phyloP scores from a whole-genome alignment of 208 protist genomes.

The Crithidia sp. region DNA sequence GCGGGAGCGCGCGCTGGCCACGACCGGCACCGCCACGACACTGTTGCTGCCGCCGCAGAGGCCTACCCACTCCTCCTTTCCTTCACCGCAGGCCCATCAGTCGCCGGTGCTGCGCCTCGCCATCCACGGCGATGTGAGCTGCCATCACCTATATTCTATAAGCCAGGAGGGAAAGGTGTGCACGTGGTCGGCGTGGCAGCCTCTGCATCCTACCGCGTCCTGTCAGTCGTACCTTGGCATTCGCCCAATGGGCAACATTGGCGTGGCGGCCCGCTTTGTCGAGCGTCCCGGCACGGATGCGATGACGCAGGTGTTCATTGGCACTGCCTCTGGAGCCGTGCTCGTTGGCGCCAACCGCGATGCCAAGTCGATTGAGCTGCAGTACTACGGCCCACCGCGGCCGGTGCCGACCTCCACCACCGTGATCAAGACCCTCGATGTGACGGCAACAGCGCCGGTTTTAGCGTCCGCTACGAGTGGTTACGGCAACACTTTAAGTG shows the following conservation, averaged over 20 bases:
- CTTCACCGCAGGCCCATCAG: constrained; percentile 68
- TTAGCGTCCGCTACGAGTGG: not conserved
- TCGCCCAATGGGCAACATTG: constrained; percentile 48
- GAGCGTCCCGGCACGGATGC: constrained; percentile 51
- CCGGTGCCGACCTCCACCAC: constrained; percentile 22
- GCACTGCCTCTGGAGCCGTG: constrained; percentile 59
- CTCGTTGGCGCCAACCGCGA: constrained; percentile 60
- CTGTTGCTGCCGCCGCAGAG: constrained; percentile 43
- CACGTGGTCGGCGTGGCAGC: constrained; percentile 56
- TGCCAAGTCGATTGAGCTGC: constrained; percentile 55
- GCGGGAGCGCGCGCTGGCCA: constrained; percentile 37
- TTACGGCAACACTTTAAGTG: too few species aligned
- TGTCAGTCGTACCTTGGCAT: constrained; percentile 50
- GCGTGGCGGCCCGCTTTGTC: constrained; percentile 54
- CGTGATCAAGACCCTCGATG: constrained; percentile 28
- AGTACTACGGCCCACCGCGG: constrained; percentile 28
- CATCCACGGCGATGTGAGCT: constrained; percentile 65
- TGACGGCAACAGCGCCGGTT: constrained; percentile 14
- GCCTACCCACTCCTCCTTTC: constrained; percentile 58
- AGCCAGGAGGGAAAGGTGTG: constrained; percentile 75
- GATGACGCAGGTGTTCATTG: constrained; percentile 71
- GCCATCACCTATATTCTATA: constrained; percentile 72
- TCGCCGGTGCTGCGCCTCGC: constrained; percentile 52
- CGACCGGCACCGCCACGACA: constrained; percentile 41
- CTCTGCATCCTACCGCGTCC: constrained; percentile 44